Conservation (phyloP, 495 filamentous ascomycete genomes). For the Daldinia bambusicola region DNA sequence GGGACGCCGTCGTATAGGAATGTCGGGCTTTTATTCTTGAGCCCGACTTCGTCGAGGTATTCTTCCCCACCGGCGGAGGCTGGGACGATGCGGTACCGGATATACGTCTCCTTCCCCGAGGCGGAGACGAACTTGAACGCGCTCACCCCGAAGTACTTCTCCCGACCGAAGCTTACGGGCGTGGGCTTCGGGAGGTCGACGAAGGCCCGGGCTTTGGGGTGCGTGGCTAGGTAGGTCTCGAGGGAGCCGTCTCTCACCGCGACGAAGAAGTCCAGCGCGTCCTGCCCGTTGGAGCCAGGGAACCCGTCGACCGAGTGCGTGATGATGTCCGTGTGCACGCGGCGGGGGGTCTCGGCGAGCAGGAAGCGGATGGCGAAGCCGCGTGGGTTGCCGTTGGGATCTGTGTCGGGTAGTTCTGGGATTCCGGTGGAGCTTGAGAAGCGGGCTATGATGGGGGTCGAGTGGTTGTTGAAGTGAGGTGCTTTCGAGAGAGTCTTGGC, state of each 20-base stretch:
- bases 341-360: constrained; percentile 52
- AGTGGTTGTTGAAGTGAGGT: constrained; percentile 59
- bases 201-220: constrained; percentile 59
- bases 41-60: constrained; percentile 49
- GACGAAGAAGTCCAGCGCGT: constrained; percentile 60
- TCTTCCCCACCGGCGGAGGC: constrained; percentile 49
- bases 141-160: constrained; percentile 60
- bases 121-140: constrained; percentile 60
- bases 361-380: constrained; percentile 63
- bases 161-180: constrained; percentile 57
- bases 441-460: constrained; percentile 60
- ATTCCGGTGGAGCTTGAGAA: constrained; percentile 66
- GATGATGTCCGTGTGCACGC: constrained; percentile 66
- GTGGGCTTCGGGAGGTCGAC: constrained; percentile 59
- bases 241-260: constrained; percentile 49
- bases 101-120: constrained; percentile 54
- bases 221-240: constrained; percentile 53
- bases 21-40: constrained; percentile 48
- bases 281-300: constrained; percentile 58
- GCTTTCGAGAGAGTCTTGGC: constrained; percentile 59
- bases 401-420: constrained; percentile 61
- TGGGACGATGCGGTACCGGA: constrained; percentile 58
- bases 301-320: constrained; percentile 61
- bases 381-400: constrained; percentile 59
- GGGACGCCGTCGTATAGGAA: constrained; percentile 59